These are phyloP conservation scores for Xerocomellus intermedius DNA, from an alignment of 768 basidiomycete genomes.

Conservation along the genomic window DNA sequence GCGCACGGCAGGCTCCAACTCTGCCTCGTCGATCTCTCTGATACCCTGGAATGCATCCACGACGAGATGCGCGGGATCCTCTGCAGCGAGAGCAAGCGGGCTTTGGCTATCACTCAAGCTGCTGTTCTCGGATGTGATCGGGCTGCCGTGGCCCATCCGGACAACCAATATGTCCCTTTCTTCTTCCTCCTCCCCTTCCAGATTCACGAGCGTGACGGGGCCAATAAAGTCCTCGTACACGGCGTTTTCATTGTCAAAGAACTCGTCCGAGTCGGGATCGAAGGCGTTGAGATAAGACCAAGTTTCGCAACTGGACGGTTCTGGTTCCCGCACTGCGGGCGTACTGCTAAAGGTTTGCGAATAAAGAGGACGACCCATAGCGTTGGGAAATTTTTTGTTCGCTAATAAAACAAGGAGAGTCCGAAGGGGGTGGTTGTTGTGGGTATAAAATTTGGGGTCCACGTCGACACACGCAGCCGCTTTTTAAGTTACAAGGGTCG, in stretches of 20 bases:
- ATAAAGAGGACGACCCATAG: conserved; percentile 62
- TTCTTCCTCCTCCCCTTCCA: conserved; percentile 24
- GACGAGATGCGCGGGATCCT: conserved; percentile 41
- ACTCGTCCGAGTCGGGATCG: conserved; percentile 81
- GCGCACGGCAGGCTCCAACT: conserved; percentile 16
- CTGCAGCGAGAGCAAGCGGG: conserved; percentile 46
- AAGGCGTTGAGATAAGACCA: conserved; percentile 69
- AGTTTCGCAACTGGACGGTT: conserved; percentile 44
- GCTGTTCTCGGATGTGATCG: conserved; percentile 40
- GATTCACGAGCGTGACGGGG: conserved; percentile 26
- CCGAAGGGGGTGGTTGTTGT: not conserved
- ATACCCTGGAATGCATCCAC: conserved; percentile 35
- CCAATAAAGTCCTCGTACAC: conserved; percentile 66
- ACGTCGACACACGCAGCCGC: not conserved
- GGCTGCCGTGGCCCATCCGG: conserved; percentile 34
- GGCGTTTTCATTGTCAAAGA: conserved; percentile 56
- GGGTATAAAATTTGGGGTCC: conserved; percentile 10
- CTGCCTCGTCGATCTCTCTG: conserved; percentile 22
- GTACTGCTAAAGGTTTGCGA: conserved; percentile 41
- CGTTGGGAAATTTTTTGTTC: not conserved
- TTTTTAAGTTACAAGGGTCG: conserved; percentile 17
- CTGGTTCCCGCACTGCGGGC: conserved; percentile 47
- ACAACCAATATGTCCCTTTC: conserved; percentile 33
- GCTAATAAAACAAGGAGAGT: conserved; percentile 29
- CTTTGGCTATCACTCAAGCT: conserved; percentile 48